A percentile compares a stretch with the other conserved stretches of the same genome.
Conservation (phyloP, 192 early-diverging fungal species). For the Gonapodya prolifera region DNA sequence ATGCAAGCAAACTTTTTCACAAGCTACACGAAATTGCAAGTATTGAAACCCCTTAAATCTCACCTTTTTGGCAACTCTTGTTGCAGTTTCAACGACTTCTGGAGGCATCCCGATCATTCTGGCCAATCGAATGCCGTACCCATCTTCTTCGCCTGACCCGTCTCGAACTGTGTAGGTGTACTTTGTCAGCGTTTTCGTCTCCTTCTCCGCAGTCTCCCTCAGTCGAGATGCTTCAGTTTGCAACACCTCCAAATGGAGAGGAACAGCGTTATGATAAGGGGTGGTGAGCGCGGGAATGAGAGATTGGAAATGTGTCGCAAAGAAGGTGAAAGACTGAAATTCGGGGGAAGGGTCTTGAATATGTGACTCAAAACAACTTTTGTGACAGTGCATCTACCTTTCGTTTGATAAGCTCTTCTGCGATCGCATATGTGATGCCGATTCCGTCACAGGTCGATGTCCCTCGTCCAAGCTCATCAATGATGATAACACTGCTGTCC, state of each 20-base stretch:
- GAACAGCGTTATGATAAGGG: conserved; percentile 41
- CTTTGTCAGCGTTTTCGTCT: not conserved
- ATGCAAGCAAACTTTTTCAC: no score
- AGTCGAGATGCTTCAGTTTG: not conserved
- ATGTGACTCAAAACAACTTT: conserved; percentile 8
- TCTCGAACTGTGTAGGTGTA: not conserved
- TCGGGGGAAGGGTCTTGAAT: not conserved
- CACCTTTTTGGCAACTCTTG: not conserved
- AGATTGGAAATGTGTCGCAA: conserved; percentile 70
- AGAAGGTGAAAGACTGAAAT: conserved; percentile 42
- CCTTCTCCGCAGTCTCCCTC: not conserved
- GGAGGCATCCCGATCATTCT: not conserved
- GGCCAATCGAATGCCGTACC: not conserved
- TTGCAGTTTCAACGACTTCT: not conserved
- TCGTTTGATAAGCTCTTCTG: conserved; percentile 45
- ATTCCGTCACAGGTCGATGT: conserved; percentile 58
- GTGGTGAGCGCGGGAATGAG: conserved; percentile 34
- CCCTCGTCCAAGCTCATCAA: conserved; percentile 83
- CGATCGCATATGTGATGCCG: conserved; percentile 57
- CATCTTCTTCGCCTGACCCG: not conserved
- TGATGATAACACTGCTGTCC: conserved; percentile 56
- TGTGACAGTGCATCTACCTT: conserved; percentile 5
- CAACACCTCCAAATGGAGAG: conserved; percentile 35
- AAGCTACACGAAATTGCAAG: no score
- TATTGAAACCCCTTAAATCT: no score